Evolutionary conservation across 768 basidiomycete species (phyloP), one percentile per base, ranked within the genome.

Genomic region (Phallus indusiatus): DNA sequence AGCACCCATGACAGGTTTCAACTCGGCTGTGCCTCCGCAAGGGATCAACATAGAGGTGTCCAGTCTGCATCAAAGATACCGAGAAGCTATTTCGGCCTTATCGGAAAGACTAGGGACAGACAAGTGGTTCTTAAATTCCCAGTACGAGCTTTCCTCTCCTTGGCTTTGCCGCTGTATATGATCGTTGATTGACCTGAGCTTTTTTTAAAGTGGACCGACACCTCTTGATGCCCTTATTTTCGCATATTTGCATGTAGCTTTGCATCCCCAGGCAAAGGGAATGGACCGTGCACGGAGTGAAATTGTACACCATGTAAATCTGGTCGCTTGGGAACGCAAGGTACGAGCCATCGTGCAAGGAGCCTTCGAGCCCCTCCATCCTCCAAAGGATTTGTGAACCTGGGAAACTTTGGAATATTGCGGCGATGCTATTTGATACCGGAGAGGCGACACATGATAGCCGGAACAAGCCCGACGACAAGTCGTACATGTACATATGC

Each of bases 161-260:
- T 42, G n/a, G 49, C 24, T 36, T 28, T 60, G 9, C 35, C 47
- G 61, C 47, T 37, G 34, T 18, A 56, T 50, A 22, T 36, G 24
- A 49, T 53, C 9, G 46, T 35, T 46, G 52, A 24, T 24, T 18
- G 17, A 42, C 42, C 42, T 42, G 42, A 12, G 12, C 54, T 17
- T 28, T 28, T 28, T 28, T 2, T 36, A 10, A 59, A 93, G 90
- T 53, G 74, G 76, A 22, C 86, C 90, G 20, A 93, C 90, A 1
- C 79, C 85, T 0, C 81, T 93, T 14, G 90, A 93, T 67, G 90
- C 90, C 1, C 80, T 91, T 48, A 74, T 81, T 6, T 93, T 92
- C 67, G 90, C 90, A 1, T 93, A 93, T 65, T 74, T 93, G 12
- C 84, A 90, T 68, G 76, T 74, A 56, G 76, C 90, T 21, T 71